Conservation (phyloP, 2,329 filamentous ascomycete genomes). For the Raffaelea ambrosiae region DNA sequence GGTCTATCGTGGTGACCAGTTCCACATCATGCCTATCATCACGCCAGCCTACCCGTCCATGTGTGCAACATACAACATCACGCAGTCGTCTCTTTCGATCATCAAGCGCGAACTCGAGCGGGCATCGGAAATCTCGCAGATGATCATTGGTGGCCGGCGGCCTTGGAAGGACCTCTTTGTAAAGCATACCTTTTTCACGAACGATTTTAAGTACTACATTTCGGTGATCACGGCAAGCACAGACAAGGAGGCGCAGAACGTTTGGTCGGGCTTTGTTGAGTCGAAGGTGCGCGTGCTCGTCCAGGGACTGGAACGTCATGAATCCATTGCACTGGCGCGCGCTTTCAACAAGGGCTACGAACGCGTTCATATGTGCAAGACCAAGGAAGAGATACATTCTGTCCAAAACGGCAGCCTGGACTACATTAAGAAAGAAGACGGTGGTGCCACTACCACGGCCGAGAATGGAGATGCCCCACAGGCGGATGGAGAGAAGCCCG, state of each 20-base stretch:
- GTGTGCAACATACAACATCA: slow-evolving; percentile 95
- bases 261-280: slow-evolving; percentile 88
- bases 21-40: slow-evolving; percentile 95
- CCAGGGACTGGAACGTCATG: slow-evolving; percentile 70
- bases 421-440: slow-evolving; percentile 39
- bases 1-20: slow-evolving; percentile 73
- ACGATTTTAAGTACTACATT: slow-evolving; percentile 92
- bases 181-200: slow-evolving; percentile 88
- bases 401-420: slow-evolving; percentile 46
- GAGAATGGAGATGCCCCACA: neutral
- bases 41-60: slow-evolving; percentile 96
- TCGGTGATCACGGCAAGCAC: slow-evolving; percentile 76
- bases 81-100: slow-evolving; percentile 72
- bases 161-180: slow-evolving; percentile 83
- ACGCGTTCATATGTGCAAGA: slow-evolving; percentile 62
- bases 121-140: slow-evolving; percentile 67
- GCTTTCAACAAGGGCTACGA: slow-evolving; percentile 92
- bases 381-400: slow-evolving; percentile 38
- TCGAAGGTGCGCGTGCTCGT: slow-evolving; percentile 87
- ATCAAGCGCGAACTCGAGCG: slow-evolving; percentile 77
- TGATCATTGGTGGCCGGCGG: slow-evolving; percentile 67
- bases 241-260: slow-evolving; percentile 73
- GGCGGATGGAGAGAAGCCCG: neutral
- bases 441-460: slow-evolving; percentile 3
- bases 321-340: slow-evolving; percentile 73